Conservation (phyloP, 2,329 filamentous ascomycete species). For the Aspergillus sergii region DNA sequence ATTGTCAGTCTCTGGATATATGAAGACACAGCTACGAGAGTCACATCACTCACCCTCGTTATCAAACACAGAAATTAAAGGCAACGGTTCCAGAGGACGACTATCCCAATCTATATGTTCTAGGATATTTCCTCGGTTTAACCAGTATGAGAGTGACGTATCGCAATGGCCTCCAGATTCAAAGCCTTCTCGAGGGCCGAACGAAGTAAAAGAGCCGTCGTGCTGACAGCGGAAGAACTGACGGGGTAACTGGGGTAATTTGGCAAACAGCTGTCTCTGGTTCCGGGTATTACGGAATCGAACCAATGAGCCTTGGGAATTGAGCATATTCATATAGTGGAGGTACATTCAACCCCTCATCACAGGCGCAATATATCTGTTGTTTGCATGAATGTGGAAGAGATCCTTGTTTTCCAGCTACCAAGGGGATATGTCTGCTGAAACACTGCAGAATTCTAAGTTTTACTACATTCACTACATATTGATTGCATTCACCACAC, state of each 20-base stretch:
- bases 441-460: no score
- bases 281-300: no score
- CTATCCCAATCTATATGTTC: neutral
- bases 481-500: no score
- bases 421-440: no score
- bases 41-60: neutral
- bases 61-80: neutral
- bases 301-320: no score
- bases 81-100: neutral
- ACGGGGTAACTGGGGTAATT: neutral
- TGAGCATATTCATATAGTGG: neutral
- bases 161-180: neutral
- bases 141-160: neutral
- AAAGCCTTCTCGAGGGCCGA: neutral
- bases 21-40: neutral
- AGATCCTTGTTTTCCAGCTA: no score
- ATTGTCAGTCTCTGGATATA: neutral
- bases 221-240: neutral
- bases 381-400: no score
- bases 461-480: no score
- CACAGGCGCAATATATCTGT: no score
- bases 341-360: neutral
- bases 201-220: neutral
- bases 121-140: neutral
- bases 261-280: neutral